Evolutionary conservation across 164 flowering plant species (phyloP).

Genomic region (Vitis riparia): DNA sequence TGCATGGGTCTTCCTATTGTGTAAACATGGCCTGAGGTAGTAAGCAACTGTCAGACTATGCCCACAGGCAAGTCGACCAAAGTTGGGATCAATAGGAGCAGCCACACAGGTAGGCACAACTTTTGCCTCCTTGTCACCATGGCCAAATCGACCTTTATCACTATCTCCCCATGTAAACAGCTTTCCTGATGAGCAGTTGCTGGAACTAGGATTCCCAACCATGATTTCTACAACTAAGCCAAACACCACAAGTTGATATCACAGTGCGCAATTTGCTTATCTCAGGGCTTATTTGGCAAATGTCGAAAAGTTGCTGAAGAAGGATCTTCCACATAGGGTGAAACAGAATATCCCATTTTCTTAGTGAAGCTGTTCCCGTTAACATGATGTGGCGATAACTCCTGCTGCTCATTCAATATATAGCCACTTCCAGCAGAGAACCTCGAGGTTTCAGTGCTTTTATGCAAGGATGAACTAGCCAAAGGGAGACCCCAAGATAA

Average conservation of each 20-base stretch:
- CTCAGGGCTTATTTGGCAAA: no score
- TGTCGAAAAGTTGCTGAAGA: no score
- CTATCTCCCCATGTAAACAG: conserved; percentile 99
- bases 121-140: conserved; percentile 89
- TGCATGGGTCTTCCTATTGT: conserved; percentile 67
- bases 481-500: no score
- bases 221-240: conserved; percentile 99
- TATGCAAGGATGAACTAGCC: no score
- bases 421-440: no score
- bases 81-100: conserved; percentile 90
- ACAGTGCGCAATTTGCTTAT: conserved; percentile 51
- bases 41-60: conserved; percentile 92
- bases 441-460: no score
- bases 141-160: conserved; percentile 93
- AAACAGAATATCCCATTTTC: no score
- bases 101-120: conserved; percentile 98
- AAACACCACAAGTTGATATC: conserved; percentile 96
- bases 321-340: no score
- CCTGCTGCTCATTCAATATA: no score
- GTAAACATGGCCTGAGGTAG: conserved; percentile 93
- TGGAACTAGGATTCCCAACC: conserved; percentile 93
- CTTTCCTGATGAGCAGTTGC: conserved; percentile 93
- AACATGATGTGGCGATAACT: no score
- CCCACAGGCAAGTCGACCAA: conserved; percentile 93
- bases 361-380: no score